phyloP scores from a whole-genome alignment of 2,329 filamentous ascomycete species.

The Verticillium dahliae region DNA sequence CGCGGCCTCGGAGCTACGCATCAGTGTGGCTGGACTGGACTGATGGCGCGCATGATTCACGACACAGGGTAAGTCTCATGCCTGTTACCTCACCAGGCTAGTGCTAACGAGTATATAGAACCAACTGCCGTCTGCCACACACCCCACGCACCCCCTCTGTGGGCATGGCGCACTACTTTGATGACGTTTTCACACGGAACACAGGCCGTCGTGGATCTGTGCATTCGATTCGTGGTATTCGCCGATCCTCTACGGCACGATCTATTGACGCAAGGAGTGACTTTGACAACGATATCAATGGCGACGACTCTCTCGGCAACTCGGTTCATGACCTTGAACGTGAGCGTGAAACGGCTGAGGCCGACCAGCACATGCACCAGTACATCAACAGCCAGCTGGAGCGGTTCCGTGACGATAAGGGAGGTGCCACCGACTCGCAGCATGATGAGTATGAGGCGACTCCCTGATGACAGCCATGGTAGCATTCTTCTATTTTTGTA shows the following conservation, averaged over 20 bases:
- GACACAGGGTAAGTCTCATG: slow-evolving; percentile 73
- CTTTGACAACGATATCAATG: slow-evolving; percentile 51
- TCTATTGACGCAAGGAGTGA: slow-evolving; percentile 82
- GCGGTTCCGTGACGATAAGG: slow-evolving; percentile 45
- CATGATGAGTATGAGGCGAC: slow-evolving; percentile 43
- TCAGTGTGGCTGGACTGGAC: slow-evolving; percentile 92
- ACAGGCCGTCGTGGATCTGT: slow-evolving; percentile 28
- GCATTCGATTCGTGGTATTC: slow-evolving; percentile 44
- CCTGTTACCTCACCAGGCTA: not conserved
- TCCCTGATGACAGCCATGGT: slow-evolving; percentile 8
- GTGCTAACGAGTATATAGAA: slow-evolving; percentile 34
- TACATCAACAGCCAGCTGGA: slow-evolving; percentile 80
- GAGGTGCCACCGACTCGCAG: slow-evolving; percentile 17
- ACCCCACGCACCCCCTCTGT: slow-evolving; percentile 82
- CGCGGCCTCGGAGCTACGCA: slow-evolving; percentile 87
- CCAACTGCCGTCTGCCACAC: slow-evolving; percentile 85
- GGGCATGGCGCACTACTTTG: slow-evolving; percentile 89
- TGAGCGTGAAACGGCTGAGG: slow-evolving; percentile 48
- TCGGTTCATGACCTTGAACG: slow-evolving; percentile 13
- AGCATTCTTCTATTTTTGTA: not conserved
- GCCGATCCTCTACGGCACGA: slow-evolving; percentile 73
- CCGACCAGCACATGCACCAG: slow-evolving; percentile 66
- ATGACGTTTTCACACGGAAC: slow-evolving; percentile 71
- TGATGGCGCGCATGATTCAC: slow-evolving; percentile 95
- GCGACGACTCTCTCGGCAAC: slow-evolving; percentile 25